These are phyloP conservation scores for Tetracladium setigerum DNA, from an alignment of 495 filamentous ascomycete species.

Conservation along the genomic window DNA sequence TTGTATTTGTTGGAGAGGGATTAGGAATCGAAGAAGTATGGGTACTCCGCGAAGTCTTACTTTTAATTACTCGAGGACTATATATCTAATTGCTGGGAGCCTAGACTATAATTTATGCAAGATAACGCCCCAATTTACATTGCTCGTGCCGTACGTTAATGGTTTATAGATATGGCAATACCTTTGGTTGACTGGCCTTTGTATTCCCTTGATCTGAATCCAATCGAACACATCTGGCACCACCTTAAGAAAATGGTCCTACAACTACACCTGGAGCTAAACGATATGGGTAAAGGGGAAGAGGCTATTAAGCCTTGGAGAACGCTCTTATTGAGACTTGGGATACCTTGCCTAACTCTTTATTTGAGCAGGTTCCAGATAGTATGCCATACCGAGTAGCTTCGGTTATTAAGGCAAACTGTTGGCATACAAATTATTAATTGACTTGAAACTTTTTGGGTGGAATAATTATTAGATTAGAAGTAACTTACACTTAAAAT, in stretches of 20 bases:
- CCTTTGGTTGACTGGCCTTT: constrained; percentile 11
- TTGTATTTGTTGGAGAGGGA: constrained; percentile 13
- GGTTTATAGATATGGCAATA: constrained; percentile 12
- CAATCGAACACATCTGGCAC: constrained; percentile 17
- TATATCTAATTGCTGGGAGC: neutral
- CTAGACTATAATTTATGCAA: constrained; percentile 11
- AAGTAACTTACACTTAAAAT: no score
- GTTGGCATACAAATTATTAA: constrained; percentile 23
- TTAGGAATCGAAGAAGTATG: constrained; percentile 16
- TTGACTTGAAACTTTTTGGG: no score
- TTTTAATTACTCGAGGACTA: constrained; percentile 8
- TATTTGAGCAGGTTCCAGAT: constrained; percentile 14
- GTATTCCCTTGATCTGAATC: constrained; percentile 20
- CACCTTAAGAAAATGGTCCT: constrained; percentile 14
- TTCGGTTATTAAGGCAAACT: constrained; percentile 8
- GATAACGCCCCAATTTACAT: constrained; percentile 11
- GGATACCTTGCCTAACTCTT: constrained; percentile 3
- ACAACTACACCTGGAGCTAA: constrained; percentile 14
- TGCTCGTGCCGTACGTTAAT: neutral
- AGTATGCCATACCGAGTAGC: constrained; percentile 9
- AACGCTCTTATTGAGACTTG: constrained; percentile 11
- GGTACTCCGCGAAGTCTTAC: constrained; percentile 7
- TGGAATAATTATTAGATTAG: no score
- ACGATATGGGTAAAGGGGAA: constrained; percentile 5
- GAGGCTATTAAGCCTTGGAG: constrained; percentile 10